Evolutionary conservation across 108 stramenopile genomes (phyloP).

Genomic region (Stephanodiscus triporus): DNA sequence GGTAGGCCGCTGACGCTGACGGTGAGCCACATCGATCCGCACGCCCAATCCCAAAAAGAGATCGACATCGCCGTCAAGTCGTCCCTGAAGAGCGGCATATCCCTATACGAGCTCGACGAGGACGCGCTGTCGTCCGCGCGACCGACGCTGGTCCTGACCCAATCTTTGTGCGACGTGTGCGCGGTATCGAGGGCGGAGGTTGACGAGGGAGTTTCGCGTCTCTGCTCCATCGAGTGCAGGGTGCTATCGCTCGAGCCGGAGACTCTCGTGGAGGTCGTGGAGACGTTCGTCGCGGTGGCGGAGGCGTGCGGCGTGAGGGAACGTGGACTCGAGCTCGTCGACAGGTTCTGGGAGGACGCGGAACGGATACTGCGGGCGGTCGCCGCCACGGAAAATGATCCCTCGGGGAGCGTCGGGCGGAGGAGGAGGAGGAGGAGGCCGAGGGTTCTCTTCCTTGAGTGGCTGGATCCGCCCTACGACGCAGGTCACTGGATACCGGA

Average conservation of each 20-base stretch:
- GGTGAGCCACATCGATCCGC: conserved; percentile 43
- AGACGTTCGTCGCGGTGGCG: conserved; percentile 68
- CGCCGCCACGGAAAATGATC: background rate
- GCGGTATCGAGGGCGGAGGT: conserved; percentile 72
- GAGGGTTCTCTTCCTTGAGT: conserved; percentile 84
- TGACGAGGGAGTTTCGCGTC: conserved; percentile 22
- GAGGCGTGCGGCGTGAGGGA: conserved; percentile 59
- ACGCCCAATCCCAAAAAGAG: conserved; percentile 38
- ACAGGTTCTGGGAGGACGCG: conserved; percentile 46
- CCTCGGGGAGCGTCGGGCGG: too few relatives aligned
- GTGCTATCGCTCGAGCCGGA: conserved; percentile 76
- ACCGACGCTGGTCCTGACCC: conserved; percentile 85
- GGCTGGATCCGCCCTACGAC: conserved; percentile 91
- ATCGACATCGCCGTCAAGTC: conserved; percentile 58
- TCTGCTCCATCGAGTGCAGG: conserved; percentile 25
- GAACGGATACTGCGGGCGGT: conserved; percentile 27
- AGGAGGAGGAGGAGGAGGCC: conserved; percentile 18
- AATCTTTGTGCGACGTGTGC: conserved; percentile 90
- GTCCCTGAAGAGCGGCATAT: conserved; percentile 46
- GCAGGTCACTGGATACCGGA: conserved; percentile 93
- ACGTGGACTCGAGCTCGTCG: conserved; percentile 49
- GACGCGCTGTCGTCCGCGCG: conserved; percentile 39
- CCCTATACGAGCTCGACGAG: conserved; percentile 28
- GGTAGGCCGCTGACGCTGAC: conserved; percentile 33
- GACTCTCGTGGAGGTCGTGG: conserved; percentile 72